phyloP scores from a whole-genome alignment of 108 stramenopile species.

The Cyclotella atomus region DNA sequence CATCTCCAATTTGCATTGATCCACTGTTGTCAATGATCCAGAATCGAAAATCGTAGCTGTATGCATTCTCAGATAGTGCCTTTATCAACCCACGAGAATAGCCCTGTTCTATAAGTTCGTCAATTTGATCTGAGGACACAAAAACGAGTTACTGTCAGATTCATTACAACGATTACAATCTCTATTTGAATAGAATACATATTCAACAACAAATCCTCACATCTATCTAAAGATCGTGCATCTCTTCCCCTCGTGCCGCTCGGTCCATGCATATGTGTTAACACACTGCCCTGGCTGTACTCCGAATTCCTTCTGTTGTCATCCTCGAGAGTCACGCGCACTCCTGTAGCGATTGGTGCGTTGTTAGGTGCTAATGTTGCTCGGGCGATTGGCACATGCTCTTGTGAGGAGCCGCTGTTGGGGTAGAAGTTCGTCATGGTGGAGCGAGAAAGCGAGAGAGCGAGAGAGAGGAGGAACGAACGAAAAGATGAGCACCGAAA shows the following conservation, averaged over 20 bases:
- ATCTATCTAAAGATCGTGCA: too few relatives aligned
- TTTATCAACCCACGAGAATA: conserved; percentile 44
- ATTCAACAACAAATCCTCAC: too few relatives aligned
- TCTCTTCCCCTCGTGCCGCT: not conserved
- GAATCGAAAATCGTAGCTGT: conserved; percentile 35
- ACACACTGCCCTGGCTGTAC: not conserved
- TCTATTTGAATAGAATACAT: too few relatives aligned
- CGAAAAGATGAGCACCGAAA: not conserved
- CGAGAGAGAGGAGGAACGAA: not conserved
- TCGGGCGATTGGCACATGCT: not conserved
- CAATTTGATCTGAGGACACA: conserved; percentile 1
- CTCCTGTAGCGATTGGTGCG: too few relatives aligned
- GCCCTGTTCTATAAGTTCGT: conserved; percentile 28
- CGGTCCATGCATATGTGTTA: not conserved
- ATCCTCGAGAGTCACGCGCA: too few relatives aligned
- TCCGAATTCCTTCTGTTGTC: too few relatives aligned
- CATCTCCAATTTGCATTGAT: conserved; percentile 70
- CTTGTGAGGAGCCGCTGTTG: not conserved
- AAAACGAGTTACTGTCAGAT: not conserved
- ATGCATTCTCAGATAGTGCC: conserved; percentile 35
- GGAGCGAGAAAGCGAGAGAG: too few relatives aligned
- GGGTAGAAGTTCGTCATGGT: too few relatives aligned
- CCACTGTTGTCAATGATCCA: conserved; percentile 56
- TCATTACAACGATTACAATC: too few relatives aligned
- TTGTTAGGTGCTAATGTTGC: too few relatives aligned